These are phyloP conservation scores for Phytophthora litchii DNA, from an alignment of 352 stramenopile species.

Conservation along the genomic window DNA sequence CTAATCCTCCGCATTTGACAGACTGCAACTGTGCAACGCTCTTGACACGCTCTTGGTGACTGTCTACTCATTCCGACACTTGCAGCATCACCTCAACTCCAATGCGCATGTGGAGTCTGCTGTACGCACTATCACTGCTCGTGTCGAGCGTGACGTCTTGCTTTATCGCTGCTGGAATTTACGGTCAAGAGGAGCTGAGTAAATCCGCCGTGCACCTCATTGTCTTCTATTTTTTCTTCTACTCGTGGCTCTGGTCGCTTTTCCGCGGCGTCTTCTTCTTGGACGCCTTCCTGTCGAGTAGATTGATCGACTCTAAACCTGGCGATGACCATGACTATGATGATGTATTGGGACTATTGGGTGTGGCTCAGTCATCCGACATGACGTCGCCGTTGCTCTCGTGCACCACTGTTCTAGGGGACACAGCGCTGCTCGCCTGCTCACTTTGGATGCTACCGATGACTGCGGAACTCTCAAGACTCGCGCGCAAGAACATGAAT, in stretches of 20 bases:
- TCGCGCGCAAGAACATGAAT: constrained; percentile 52
- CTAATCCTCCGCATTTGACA: not conserved
- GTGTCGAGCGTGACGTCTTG: constrained; percentile 47
- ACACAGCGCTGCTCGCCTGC: constrained; percentile 45
- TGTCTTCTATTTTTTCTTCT: constrained; percentile 67
- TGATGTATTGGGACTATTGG: constrained; percentile 45
- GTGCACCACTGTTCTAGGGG: constrained; percentile 45
- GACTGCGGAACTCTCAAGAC: constrained; percentile 46
- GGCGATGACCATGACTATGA: constrained; percentile 31
- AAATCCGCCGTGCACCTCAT: constrained; percentile 54
- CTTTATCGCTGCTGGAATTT: constrained; percentile 40
- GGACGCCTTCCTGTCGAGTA: constrained; percentile 37
- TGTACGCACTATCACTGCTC: constrained; percentile 49
- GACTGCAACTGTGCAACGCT: constrained; percentile 10
- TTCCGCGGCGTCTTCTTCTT: constrained; percentile 56
- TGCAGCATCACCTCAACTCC: not conserved
- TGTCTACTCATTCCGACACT: constrained; percentile 14
- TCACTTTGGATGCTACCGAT: constrained; percentile 60
- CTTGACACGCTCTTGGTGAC: constrained; percentile 13
- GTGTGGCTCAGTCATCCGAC: constrained; percentile 43
- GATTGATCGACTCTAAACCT: constrained; percentile 2
- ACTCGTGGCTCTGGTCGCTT: constrained; percentile 64
- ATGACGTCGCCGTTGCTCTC: constrained; percentile 47
- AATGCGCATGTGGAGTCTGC: constrained; percentile 51
- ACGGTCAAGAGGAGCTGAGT: constrained; percentile 42